A percentile compares a stretch with the other conserved stretches of the same genome.
phyloP scores from a whole-genome alignment of 2,329 filamentous ascomycete genomes.

The Periconia sp. region DNA sequence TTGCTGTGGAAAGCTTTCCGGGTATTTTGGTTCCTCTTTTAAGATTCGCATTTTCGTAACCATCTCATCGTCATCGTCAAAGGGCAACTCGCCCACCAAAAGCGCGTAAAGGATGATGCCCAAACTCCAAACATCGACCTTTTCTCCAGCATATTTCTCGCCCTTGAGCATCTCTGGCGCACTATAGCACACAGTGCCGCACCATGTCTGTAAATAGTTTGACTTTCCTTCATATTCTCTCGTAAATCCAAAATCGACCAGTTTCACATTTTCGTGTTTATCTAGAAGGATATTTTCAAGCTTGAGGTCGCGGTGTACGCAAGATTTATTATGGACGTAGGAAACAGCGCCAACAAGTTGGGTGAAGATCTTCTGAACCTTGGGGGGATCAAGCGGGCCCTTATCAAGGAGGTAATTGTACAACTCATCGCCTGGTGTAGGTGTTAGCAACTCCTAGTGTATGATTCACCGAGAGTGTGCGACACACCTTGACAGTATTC shows the following conservation, averaged over 20 bases:
- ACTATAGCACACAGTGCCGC: slow-evolving; percentile 95
- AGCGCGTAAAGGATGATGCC: slow-evolving; percentile 84
- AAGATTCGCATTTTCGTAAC: slow-evolving; percentile 84
- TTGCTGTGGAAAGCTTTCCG: slow-evolving; percentile 75
- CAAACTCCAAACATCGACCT: slow-evolving; percentile 94
- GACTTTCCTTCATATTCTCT: slow-evolving; percentile 94
- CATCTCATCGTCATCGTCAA: slow-evolving; percentile 93
- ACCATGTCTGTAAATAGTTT: slow-evolving; percentile 95
- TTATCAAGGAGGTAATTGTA: slow-evolving; percentile 93
- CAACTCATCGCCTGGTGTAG: slow-evolving; percentile 76
- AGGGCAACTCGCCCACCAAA: slow-evolving; percentile 83
- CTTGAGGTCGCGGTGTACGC: slow-evolving; percentile 95
- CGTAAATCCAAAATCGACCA: slow-evolving; percentile 98
- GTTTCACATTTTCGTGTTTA: slow-evolving; percentile 94
- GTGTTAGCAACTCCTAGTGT: slow-evolving; percentile 5
- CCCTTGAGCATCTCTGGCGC: slow-evolving; percentile 98
- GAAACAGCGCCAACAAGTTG: slow-evolving; percentile 93
- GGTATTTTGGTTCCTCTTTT: slow-evolving; percentile 81
- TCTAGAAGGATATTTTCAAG: slow-evolving; percentile 95
- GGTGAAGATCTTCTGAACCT: slow-evolving; percentile 93
- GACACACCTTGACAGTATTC: slow-evolving; percentile 87
- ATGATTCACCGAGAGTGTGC: neutral
- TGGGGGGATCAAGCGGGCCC: slow-evolving; percentile 78
- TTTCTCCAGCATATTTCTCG: slow-evolving; percentile 96
- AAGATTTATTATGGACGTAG: slow-evolving; percentile 93